Conservation (phyloP, 1,284 basidiomycete genomes). For the Lentinula novae-zelandiae region DNA sequence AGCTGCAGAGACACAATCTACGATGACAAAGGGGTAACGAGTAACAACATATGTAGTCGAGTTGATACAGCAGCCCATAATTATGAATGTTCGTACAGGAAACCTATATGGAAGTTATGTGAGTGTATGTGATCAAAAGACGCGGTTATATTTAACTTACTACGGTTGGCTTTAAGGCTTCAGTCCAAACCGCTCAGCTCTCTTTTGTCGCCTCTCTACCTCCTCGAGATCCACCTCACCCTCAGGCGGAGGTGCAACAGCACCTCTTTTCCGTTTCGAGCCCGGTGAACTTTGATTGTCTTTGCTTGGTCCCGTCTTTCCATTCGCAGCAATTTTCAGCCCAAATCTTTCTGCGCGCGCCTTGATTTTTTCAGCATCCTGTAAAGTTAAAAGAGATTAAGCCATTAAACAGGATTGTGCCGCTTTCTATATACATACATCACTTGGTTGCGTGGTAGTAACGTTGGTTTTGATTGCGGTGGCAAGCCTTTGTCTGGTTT, state of each 20-base stretch:
- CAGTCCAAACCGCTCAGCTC: conserved; percentile 57
- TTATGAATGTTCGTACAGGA: background rate
- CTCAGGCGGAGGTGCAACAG: background rate
- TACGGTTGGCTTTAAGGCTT: background rate
- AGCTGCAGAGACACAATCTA: background rate
- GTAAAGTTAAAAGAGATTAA: background rate
- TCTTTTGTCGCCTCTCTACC: conserved; percentile 51
- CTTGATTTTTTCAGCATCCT: conserved; percentile 48
- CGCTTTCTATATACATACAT: conserved; percentile 22
- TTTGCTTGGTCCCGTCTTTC: background rate
- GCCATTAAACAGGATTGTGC: background rate
- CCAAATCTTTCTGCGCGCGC: conserved; percentile 54
- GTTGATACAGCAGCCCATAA: background rate
- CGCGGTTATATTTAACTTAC: background rate
- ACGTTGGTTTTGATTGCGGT: conserved; percentile 9
- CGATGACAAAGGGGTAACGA: background rate
- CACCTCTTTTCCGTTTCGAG: conserved; percentile 3
- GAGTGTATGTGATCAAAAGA: background rate
- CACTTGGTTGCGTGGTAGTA: background rate
- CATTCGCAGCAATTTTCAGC: conserved; percentile 11
- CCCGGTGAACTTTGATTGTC: background rate
- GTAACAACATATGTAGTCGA: background rate
- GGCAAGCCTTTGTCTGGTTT: conserved; percentile 18
- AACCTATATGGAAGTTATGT: background rate
- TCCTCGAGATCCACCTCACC: conserved; percentile 49